phyloP scores from a whole-genome alignment of 306 rosid genomes.

The Malus domestica region DNA sequence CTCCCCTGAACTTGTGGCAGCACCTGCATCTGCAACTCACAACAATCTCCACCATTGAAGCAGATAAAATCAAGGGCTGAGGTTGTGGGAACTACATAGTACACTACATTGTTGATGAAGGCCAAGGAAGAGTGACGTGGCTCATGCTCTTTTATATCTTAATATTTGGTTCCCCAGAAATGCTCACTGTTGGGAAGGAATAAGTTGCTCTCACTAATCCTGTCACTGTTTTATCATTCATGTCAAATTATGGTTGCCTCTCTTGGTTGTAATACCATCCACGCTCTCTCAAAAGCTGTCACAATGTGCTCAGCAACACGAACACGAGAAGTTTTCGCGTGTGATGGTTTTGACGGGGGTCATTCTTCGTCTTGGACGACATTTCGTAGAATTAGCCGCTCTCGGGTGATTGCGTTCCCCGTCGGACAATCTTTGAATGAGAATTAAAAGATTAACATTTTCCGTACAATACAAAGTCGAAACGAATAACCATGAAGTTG shows the following conservation, averaged over 20 bases:
- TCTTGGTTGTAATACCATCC: slow-evolving; percentile 1
- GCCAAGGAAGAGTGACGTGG: not conserved
- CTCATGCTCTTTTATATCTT: not conserved
- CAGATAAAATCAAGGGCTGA: not conserved
- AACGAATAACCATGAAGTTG: not conserved
- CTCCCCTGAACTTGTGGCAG: not conserved
- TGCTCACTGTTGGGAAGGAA: not conserved
- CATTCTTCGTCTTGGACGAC: not conserved
- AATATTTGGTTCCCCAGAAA: not conserved
- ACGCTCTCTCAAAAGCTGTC: not conserved
- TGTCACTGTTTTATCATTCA: not conserved
- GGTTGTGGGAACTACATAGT: not conserved
- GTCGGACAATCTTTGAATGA: not conserved
- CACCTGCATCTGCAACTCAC: not conserved
- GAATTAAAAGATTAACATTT: not conserved
- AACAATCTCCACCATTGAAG: not conserved
- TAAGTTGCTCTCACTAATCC: slow-evolving; percentile 1
- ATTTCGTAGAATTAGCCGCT: not conserved
- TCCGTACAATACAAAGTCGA: not conserved
- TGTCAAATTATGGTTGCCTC: not conserved
- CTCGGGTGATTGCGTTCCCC: not conserved
- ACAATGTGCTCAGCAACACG: not conserved
- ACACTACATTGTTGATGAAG: not conserved
- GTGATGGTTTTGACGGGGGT: too few species aligned
- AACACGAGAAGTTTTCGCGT: too few species aligned